Evolutionary conservation across 495 filamentous ascomycete genomes (phyloP).

Genomic region (Penicillium silybi): DNA sequence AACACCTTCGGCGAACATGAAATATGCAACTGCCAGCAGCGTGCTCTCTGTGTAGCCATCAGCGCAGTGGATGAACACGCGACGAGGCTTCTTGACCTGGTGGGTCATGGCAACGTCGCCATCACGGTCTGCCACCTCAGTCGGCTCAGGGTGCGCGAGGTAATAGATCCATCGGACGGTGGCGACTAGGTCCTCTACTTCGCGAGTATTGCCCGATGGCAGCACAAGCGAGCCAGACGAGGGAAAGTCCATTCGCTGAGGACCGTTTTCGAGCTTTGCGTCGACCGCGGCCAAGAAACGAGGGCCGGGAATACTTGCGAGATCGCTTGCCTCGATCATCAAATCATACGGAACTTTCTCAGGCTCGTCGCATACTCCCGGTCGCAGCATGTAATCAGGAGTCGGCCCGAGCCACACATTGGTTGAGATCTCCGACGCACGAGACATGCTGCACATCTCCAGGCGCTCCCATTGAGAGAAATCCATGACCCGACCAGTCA

Average conservation of each 20-base stretch:
- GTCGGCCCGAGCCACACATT: constrained; percentile 93
- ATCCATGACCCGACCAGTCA: constrained; percentile 79
- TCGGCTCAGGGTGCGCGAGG: constrained; percentile 57
- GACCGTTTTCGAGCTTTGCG: constrained; percentile 50
- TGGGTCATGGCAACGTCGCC: constrained; percentile 53
- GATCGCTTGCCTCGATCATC: constrained; percentile 80
- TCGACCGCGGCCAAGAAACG: constrained; percentile 55
- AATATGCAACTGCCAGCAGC: constrained; percentile 81
- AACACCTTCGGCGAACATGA: constrained; percentile 80
- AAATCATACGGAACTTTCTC: constrained; percentile 56
- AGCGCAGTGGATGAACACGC: constrained; percentile 84
- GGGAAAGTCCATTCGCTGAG: constrained; percentile 75
- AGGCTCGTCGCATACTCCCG: constrained; percentile 17
- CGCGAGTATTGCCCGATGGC: constrained; percentile 71
- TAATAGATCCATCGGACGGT: constrained; percentile 88
- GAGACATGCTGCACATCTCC: constrained; percentile 93
- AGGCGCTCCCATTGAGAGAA: constrained; percentile 84
- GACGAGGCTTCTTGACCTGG: constrained; percentile 42
- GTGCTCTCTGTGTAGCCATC: constrained; percentile 97
- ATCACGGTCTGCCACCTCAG: constrained; percentile 47
- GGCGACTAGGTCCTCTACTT: constrained; percentile 77
- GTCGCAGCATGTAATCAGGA: constrained; percentile 56
- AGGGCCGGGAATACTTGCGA: constrained; percentile 61
- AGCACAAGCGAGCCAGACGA: constrained; percentile 86
- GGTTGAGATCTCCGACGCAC: constrained; percentile 75